Evolutionary conservation across 768 basidiomycete genomes (phyloP).

Genomic region (Neoboletus brunneissimus): DNA sequence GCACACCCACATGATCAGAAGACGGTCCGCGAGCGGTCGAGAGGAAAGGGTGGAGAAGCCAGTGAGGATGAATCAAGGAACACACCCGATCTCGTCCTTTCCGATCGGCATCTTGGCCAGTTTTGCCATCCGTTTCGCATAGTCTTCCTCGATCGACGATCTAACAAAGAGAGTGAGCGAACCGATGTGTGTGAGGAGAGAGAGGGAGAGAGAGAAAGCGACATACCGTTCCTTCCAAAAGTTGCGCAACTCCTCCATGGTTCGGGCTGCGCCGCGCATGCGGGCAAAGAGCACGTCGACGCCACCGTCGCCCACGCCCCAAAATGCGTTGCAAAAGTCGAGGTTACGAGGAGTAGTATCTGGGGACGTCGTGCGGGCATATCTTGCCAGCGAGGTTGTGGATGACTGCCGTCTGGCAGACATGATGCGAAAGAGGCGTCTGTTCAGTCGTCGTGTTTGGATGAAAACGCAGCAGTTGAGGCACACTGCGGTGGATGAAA

Average conservation of each 20-base stretch:
- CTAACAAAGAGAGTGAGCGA: constrained; percentile 39
- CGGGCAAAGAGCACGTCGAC: constrained; percentile 89
- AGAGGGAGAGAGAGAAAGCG: neutral
- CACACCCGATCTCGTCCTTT: constrained; percentile 91
- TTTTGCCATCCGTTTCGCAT: constrained; percentile 80
- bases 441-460: constrained; percentile 15
- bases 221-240: constrained; percentile 95
- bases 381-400: constrained; percentile 75
- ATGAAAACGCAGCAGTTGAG: constrained; percentile 16
- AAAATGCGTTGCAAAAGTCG: constrained; percentile 98
- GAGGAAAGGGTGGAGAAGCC: neutral
- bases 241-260: constrained; percentile 80
- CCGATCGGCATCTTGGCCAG: constrained; percentile 76
- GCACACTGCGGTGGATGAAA: constrained; percentile 10
- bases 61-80: constrained; percentile 11
- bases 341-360: constrained; percentile 47
- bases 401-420: constrained; percentile 77
- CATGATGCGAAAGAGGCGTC: constrained; percentile 40
- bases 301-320: constrained; percentile 84
- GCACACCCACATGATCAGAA: constrained; percentile 7
- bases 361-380: constrained; percentile 52
- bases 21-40: neutral
- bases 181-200: neutral
- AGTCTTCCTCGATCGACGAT: constrained; percentile 91
- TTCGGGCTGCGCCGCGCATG: constrained; percentile 81